Conservation (phyloP, 2,329 filamentous ascomycete species). For the Ophiosphaerella narmari region DNA sequence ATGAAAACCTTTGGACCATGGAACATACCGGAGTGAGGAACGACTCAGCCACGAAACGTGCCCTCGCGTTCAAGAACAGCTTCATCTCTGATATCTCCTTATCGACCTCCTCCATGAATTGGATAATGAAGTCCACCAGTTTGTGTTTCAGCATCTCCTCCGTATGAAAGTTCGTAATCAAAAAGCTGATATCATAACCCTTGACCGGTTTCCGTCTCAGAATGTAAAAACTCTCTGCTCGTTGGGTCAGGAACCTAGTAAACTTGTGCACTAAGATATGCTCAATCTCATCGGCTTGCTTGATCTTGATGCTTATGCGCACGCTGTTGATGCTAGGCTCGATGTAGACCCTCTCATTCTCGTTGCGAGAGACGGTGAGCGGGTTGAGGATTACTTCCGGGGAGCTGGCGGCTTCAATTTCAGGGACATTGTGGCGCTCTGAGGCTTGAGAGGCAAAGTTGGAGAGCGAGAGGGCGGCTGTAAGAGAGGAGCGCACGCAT, state of each 20-base stretch:
- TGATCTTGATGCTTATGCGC: slow-evolving; percentile 97
- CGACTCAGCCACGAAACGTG: slow-evolving; percentile 96
- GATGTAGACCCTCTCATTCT: slow-evolving; percentile 95
- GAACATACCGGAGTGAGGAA: slow-evolving; percentile 85
- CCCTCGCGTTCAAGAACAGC: slow-evolving; percentile 95
- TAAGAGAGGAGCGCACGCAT: slow-evolving; percentile 92
- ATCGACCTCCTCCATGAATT: slow-evolving; percentile 99
- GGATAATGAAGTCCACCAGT: slow-evolving; percentile 97
- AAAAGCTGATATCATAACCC: slow-evolving; percentile 98
- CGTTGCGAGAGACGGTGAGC: slow-evolving; percentile 87
- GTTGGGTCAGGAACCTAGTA: slow-evolving; percentile 91
- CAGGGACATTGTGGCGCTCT: slow-evolving; percentile 96
- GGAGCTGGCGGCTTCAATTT: slow-evolving; percentile 90
- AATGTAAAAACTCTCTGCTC: slow-evolving; percentile 97
- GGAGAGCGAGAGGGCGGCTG: slow-evolving; percentile 87
- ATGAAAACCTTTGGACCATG: no score
- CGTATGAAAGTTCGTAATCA: slow-evolving; percentile 98
- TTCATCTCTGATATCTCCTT: slow-evolving; percentile 99
- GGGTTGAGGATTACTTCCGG: slow-evolving; percentile 94
- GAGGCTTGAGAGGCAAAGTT: slow-evolving; percentile 98
- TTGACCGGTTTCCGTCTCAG: slow-evolving; percentile 92
- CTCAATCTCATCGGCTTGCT: slow-evolving; percentile 99
- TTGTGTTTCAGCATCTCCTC: slow-evolving; percentile 99
- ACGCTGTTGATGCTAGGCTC: slow-evolving; percentile 97
- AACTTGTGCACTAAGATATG: slow-evolving; percentile 98